phyloP scores from a whole-genome alignment of 768 basidiomycete genomes.

The Kwoniella dendrophila region DNA sequence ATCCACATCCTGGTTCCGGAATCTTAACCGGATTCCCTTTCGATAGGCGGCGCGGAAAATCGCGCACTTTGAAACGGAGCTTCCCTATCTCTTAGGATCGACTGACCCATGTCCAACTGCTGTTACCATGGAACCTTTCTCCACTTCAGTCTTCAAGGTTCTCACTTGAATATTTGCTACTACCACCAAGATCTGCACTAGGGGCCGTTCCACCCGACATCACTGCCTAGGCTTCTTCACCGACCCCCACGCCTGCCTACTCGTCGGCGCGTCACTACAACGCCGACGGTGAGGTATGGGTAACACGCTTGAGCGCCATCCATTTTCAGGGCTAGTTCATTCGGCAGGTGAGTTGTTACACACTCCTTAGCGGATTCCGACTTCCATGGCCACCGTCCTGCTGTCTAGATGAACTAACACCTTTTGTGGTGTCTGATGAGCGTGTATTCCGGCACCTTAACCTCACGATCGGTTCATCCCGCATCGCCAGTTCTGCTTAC shows the following conservation, averaged over 20 bases:
- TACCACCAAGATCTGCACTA: slow-evolving; percentile 86
- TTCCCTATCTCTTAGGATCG: slow-evolving; percentile 79
- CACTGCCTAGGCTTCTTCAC: slow-evolving; percentile 77
- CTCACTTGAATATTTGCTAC: slow-evolving; percentile 87
- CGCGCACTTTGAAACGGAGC: slow-evolving; percentile 70
- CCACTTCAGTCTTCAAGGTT: slow-evolving; percentile 85
- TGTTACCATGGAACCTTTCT: slow-evolving; percentile 85
- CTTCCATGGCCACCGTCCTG: slow-evolving; percentile 58
- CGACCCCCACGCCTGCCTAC: slow-evolving; percentile 65
- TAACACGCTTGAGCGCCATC: slow-evolving; percentile 67
- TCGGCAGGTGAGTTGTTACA: slow-evolving; percentile 74
- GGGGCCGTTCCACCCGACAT: slow-evolving; percentile 74
- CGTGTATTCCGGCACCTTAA: slow-evolving; percentile 69
- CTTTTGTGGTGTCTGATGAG: slow-evolving; percentile 64
- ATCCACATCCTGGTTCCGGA: slow-evolving; percentile 68
- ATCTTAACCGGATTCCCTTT: slow-evolving; percentile 65
- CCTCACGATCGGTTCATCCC: slow-evolving; percentile 71
- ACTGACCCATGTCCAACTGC: slow-evolving; percentile 84
- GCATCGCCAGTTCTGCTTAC: slow-evolving; percentile 53
- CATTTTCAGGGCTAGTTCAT: slow-evolving; percentile 73
- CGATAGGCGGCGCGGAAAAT: slow-evolving; percentile 69
- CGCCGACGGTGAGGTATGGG: slow-evolving; percentile 62
- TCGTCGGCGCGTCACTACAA: slow-evolving; percentile 63
- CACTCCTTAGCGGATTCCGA: slow-evolving; percentile 59
- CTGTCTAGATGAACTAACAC: slow-evolving; percentile 23